Base-by-base conservation (phyloP, 2,329 filamentous ascomycete genomes). In the Cladosporium phlei region DNA sequence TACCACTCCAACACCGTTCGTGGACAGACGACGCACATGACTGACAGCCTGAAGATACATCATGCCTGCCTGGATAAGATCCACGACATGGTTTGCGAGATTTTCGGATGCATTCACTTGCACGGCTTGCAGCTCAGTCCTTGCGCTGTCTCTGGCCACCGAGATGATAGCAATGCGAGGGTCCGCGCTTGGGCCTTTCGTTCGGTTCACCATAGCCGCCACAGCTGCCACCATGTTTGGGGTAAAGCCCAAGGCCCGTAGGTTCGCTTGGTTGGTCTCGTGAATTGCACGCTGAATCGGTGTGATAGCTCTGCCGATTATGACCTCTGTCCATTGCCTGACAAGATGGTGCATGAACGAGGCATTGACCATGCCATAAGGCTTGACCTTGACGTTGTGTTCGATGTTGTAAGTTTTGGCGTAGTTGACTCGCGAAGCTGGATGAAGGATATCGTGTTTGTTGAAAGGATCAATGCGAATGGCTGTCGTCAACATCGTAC, bases 321-420 rank as follows among this genome's bases (percentile, higher is more conserved):
- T 5, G 9, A 50, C 44, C 4, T 22, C 8, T 1, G 25, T 5
- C 28, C 38, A 47, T 21, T 50, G 48, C 12, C 14, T 28, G 4
- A 42, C 21, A 2, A 50, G 30, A 6, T 11, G 7, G 9, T 38
- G n/a, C 25, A 39, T 17, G 6, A 14, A 51, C 7, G 34, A 14
- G 6, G 29, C 10, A 22, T 48, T 29, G 2, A 51, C 45, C 7
- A 32, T 24, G 7, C 44, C 49, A 21, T 38, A 39, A 3, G 44
- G 38, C 17, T 33, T 45, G 7, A 50, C 47, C 20, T 45, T 45
- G 20, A 48, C 28, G 22, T 45, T 45, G 33, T 52, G 48, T 16
- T 52, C 50, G 16, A 52, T 42, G 10, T 38, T 52, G 37, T 50
- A 44, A 3, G 39, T 11, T 20, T 47, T 50, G 2, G 34, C 33